Conservation (phyloP, 2,329 filamentous ascomycete genomes). For the Elsinoe australis region DNA sequence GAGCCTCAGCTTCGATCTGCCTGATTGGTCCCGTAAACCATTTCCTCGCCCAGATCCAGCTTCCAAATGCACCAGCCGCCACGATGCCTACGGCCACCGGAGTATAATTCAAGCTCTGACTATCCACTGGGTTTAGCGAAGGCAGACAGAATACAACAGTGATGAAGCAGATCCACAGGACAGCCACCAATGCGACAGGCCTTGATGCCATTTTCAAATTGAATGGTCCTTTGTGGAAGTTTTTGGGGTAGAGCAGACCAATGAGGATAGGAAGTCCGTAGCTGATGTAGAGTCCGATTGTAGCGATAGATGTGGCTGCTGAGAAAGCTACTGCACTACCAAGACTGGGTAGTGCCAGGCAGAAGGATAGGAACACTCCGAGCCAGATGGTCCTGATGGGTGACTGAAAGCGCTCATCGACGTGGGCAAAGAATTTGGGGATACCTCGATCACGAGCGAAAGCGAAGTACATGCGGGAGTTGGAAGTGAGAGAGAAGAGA, state of each 20-base stretch:
- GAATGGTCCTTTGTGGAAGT: constrained; percentile 52
- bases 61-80: constrained; percentile 39
- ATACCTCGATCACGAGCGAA: constrained; percentile 50
- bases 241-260: constrained; percentile 44
- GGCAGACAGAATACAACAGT: constrained; percentile 53
- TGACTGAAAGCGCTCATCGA: constrained; percentile 44
- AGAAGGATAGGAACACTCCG: constrained; percentile 47
- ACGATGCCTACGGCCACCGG: constrained; percentile 54
- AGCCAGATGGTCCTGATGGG: constrained; percentile 51
- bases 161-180: constrained; percentile 49
- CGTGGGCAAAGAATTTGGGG: constrained; percentile 48
- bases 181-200: constrained; percentile 42
- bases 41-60: constrained; percentile 47
- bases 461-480: constrained; percentile 54
- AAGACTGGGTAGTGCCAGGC: constrained; percentile 49
- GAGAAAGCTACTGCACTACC: constrained; percentile 50
- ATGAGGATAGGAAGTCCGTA: constrained; percentile 52
- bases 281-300: constrained; percentile 51
- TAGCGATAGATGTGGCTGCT: constrained; percentile 53
- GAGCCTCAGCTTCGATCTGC: constrained; percentile 45
- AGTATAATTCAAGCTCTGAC: constrained; percentile 52
- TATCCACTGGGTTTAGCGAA: constrained; percentile 47
- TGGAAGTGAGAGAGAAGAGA: constrained; percentile 51
- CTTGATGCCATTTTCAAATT: constrained; percentile 43
- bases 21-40: constrained; percentile 52